phyloP scores from a whole-genome alignment of 2,329 filamentous ascomycete species.

The Cercospora zeina region DNA sequence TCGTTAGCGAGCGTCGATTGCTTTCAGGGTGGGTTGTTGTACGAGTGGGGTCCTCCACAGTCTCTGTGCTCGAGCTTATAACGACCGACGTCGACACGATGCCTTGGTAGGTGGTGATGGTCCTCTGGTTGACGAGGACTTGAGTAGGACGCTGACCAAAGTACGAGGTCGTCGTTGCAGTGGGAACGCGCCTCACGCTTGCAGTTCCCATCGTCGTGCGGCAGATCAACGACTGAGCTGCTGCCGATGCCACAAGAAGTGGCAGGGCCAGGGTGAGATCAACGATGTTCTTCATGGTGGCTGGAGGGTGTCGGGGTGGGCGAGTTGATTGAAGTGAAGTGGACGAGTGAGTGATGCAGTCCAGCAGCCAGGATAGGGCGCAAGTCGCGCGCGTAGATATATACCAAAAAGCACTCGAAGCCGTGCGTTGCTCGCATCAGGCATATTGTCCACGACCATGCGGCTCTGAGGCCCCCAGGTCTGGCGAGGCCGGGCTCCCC shows the following conservation, averaged over 20 bases:
- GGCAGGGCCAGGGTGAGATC: background rate
- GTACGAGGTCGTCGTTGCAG: background rate
- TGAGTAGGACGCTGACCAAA: background rate
- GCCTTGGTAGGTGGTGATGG: background rate
- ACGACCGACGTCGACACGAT: background rate
- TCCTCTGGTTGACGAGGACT: background rate
- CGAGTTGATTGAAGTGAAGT: background rate
- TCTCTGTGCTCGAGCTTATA: background rate
- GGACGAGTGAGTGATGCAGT: background rate
- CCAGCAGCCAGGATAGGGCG: background rate
- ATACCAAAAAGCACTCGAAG: background rate
- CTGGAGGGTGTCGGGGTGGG: background rate
- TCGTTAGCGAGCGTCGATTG: background rate
- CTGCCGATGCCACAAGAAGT: background rate
- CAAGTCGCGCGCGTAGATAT: background rate
- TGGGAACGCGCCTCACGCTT: background rate
- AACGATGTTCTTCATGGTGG: background rate
- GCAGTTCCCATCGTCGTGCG: background rate
- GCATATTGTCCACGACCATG: background rate
- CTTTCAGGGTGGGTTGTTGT: background rate
- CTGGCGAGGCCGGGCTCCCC: background rate
- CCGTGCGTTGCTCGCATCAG: constrained; percentile 1
- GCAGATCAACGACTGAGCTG: background rate
- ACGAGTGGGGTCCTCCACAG: background rate
- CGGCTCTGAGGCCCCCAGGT: background rate